Evolutionary conservation across 495 filamentous ascomycete genomes (phyloP).

Genomic region (Sordaria brevicollis): DNA sequence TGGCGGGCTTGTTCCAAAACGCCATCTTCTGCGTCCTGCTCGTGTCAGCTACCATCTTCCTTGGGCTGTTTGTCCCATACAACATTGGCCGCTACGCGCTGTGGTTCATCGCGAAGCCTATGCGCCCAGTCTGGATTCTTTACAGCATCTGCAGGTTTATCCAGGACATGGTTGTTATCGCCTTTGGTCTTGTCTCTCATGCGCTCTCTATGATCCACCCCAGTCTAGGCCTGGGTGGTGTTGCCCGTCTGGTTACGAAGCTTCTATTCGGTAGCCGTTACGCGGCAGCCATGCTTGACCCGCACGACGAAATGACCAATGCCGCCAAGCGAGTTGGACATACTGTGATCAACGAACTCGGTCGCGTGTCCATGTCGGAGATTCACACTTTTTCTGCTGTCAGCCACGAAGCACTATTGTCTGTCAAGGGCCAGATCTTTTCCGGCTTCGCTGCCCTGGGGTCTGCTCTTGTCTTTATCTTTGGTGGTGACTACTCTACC

Average conservation of each 20-base stretch:
- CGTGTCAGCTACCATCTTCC: slow-evolving; percentile 71
- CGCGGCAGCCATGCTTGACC: slow-evolving; percentile 3
- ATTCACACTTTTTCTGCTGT: slow-evolving; percentile 38
- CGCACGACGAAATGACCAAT: background rate
- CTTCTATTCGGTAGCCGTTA: slow-evolving; percentile 13
- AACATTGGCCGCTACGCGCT: slow-evolving; percentile 77
- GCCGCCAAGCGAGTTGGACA: slow-evolving; percentile 28
- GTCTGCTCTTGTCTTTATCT: slow-evolving; percentile 15
- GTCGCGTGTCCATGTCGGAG: slow-evolving; percentile 28
- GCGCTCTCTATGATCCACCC: background rate
- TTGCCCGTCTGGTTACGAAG: slow-evolving; percentile 3
- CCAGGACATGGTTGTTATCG: slow-evolving; percentile 37
- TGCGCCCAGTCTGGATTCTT: slow-evolving; percentile 58
- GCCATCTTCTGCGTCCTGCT: slow-evolving; percentile 87
- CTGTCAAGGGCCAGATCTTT: slow-evolving; percentile 25
- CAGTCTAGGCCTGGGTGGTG: background rate
- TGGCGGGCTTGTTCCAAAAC: slow-evolving; percentile 85
- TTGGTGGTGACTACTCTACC: slow-evolving; percentile 21
- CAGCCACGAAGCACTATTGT: slow-evolving; percentile 35
- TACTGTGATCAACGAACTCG: slow-evolving; percentile 28
- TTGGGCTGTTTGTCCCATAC: slow-evolving; percentile 86
- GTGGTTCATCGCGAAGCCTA: slow-evolving; percentile 67
- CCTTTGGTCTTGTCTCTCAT: slow-evolving; percentile 14
- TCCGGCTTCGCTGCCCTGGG: slow-evolving; percentile 15
- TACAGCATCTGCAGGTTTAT: slow-evolving; percentile 62